phyloP scores from a whole-genome alignment of 371 early-diverging fungal species.

The Phascolomyces articulosus region DNA sequence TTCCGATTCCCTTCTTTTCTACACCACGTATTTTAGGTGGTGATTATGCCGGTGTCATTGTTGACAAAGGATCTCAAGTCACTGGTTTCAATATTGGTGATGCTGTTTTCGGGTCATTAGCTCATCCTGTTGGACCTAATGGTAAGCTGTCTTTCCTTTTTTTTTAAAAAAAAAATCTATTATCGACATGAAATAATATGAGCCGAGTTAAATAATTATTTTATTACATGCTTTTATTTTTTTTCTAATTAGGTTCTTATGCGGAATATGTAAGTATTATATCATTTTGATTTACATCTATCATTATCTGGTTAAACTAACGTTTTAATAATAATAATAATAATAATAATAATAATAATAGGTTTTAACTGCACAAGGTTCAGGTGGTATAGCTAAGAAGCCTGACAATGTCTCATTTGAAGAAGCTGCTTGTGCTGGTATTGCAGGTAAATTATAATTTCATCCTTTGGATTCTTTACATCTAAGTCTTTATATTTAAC shows the following conservation, averaged over 20 bases:
- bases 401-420: slow-evolving; percentile 48
- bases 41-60: slow-evolving; percentile 53
- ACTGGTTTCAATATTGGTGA: slow-evolving; percentile 48
- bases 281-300: background rate
- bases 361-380: slow-evolving; percentile 13
- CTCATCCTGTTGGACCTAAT: slow-evolving; percentile 15
- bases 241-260: slow-evolving; percentile 32
- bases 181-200: too few species aligned
- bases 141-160: background rate
- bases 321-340: background rate
- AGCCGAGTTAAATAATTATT: background rate
- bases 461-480: too few species aligned
- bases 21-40: slow-evolving; percentile 35
- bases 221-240: background rate
- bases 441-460: slow-evolving; percentile 17
- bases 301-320: background rate
- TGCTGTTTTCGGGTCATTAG: slow-evolving; percentile 51
- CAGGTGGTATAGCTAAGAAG: slow-evolving; percentile 45
- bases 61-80: slow-evolving; percentile 40
- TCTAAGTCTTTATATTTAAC: background rate
- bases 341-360: background rate
- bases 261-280: slow-evolving; percentile 44
- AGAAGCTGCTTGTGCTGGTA: slow-evolving; percentile 52
- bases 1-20: slow-evolving; percentile 1
- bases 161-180: background rate